Evolutionary conservation across 495 filamentous ascomycete species (phyloP).

Genomic region (Podospora pseudocomata): DNA sequence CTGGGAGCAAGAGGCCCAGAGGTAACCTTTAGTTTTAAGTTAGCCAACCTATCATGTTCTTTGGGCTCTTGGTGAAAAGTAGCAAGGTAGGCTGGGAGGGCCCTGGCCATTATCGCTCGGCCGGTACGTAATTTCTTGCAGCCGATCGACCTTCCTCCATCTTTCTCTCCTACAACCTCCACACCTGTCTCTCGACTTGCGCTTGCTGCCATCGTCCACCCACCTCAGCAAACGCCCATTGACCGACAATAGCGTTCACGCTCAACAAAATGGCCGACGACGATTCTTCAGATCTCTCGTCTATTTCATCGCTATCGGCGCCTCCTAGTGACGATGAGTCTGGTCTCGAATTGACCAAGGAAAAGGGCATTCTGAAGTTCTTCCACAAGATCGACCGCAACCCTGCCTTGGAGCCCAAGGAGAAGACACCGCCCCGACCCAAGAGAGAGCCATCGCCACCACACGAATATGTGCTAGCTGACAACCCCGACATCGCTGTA

Average conservation of each 20-base stretch:
- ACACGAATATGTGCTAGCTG: conserved; percentile 82
- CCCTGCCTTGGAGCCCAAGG: conserved; percentile 37
- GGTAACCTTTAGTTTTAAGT: conserved; percentile 17
- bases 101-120: conserved; percentile 26
- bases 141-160: conserved; percentile 29
- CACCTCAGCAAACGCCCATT: conserved; percentile 12
- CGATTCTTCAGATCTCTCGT: conserved; percentile 54
- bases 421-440: conserved; percentile 62
- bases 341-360: conserved; percentile 45
- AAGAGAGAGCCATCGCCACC: conserved; percentile 78
- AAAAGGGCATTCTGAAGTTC: conserved; percentile 55
- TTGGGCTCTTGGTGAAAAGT: conserved; percentile 11
- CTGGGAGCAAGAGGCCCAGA: conserved; percentile 1
- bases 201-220: conserved; percentile 8
- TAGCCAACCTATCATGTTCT: conserved; percentile 31
- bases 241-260: conserved; percentile 14
- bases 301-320: conserved; percentile 50
- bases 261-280: conserved; percentile 46
- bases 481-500: conserved; percentile 86
- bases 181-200: conserved; percentile 13
- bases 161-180: conserved; percentile 27
- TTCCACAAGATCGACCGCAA: conserved; percentile 50
- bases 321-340: conserved; percentile 52
- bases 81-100: conserved; percentile 20
- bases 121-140: conserved; percentile 38